Evolutionary conservation across 2,329 filamentous ascomycete species (phyloP), one percentile per base, ranked within the genome.

Genomic region (Penicillium sp.): DNA sequence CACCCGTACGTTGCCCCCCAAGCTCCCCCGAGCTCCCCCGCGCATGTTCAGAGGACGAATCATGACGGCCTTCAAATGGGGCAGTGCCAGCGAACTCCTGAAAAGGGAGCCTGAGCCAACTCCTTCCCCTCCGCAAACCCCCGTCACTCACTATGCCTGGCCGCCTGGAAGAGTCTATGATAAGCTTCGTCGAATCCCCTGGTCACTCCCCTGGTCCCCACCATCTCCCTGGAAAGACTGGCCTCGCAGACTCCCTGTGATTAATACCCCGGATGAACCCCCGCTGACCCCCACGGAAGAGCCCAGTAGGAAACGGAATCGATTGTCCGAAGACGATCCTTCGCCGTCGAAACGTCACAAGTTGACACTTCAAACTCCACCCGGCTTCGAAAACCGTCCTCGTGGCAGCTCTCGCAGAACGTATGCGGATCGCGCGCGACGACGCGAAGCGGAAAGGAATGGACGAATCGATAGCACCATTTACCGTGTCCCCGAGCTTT

Each of bases 401-500:
- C n/a, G 62, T 60, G 44, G 58, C 36, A 57, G 53, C 15, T 53
- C 64, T 27, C 61, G 64, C 49, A 61, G 42, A n/a, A 59, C 74
- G 6, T 71, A 70, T 49, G 64, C 68, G 6, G 68, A 70, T 39
- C 69, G 72, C 39, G 63, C 66, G 17, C 69, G 64, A 19, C 69
- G 71, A 13, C 71, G 71, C 33, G 59, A 62, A 19, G 63, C 61
- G 3, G 71, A 75, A 56, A 63, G 61, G 25, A 60, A 68, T 49
- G 74, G 73, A 13, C 66, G 68, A 6, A 70, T 75, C 29, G 63
- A 72, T 21, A 67, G 62, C n/a, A 74, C 74, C 5, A 57, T 75
- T 12, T 73, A 70, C 43, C 72, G 70, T 17, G 57, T 74, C 31
- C 68, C 72, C 17, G 57, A 73, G 39, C 60, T 71, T 8, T 57